Base-by-base conservation (phyloP, 192 early-diverging fungal species). In the Coemansia aciculifera region DNA sequence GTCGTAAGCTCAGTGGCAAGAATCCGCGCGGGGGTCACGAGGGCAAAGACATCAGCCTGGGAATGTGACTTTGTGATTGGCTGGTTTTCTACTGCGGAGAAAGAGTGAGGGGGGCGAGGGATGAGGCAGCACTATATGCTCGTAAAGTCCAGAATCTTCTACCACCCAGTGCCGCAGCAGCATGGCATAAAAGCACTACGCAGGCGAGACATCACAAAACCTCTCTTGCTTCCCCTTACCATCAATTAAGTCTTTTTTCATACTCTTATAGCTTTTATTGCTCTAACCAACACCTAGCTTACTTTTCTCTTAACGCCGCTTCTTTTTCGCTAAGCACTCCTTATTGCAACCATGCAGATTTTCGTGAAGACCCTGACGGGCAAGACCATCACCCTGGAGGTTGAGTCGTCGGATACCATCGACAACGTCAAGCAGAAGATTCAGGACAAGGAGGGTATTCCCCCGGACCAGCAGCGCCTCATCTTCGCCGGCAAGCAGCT, bases 321-420 rank as follows among this genome's bases (percentile, higher is more conserved):
- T 23, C 31, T 5, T 34, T 49, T 7, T 49, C 46, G 17, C 32
- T 32, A 49, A 39, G 38, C 46, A 39, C 38, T 39, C 12, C 36
- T 36, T 36, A 5, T 57, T 57, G 37, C 65, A 46, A 66, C 48
- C 21, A 81, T 82, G 60, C 74, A 82, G 68, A 82, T 82, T 69
- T 82, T 82, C 43, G 80, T 83, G 59, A 83, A 94, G 87, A 92
- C 93, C 38, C 85, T 98, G 9, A 98, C 95, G 36, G 95, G 95
- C 72, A 98, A 96, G 89, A 97, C 95, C 77, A 95, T 98, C 84
- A 97, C 95, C 69, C 83, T 97, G 29, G 95, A 93, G 75, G 90
- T 92, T 23, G 90, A 92, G 80, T 90, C 88, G 34, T 86, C 84
- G 19, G 90, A 91, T 69, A 78, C 87, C 63, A 91, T 94, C 62